Evolutionary conservation across 2,329 filamentous ascomycete genomes (phyloP).

Genomic region (Ophidiomyces ophidiicola): DNA sequence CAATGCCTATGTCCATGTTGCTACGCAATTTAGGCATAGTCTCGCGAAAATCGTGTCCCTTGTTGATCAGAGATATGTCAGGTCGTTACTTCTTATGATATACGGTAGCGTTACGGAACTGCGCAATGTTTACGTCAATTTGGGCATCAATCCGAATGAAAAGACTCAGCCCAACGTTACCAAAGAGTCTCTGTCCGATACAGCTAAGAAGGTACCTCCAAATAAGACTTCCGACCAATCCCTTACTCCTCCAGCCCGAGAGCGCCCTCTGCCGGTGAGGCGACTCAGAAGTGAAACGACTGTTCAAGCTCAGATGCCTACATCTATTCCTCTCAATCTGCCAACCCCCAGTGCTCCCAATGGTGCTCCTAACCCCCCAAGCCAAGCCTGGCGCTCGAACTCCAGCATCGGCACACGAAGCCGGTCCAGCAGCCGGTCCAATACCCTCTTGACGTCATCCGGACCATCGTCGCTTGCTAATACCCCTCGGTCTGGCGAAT

Average conservation of each 20-base stretch:
- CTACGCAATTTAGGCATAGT: conserved; percentile 38
- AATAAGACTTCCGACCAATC: conserved; percentile 24
- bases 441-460: conserved; percentile 39
- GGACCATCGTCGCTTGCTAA: conserved; percentile 39
- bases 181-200: conserved; percentile 20
- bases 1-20: conserved; percentile 39
- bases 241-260: conserved; percentile 36
- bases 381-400: conserved; percentile 17
- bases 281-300: conserved; percentile 42
- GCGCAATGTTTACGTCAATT: conserved; percentile 45
- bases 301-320: conserved; percentile 34
- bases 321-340: conserved; percentile 23
- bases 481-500: conserved; percentile 75
- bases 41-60: conserved; percentile 42
- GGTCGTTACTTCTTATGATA: conserved; percentile 47
- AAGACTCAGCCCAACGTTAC: conserved; percentile 21
- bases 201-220: conserved; percentile 13
- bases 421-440: conserved; percentile 42
- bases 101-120: conserved; percentile 48
- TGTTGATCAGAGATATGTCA: conserved; percentile 45
- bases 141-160: conserved; percentile 34
- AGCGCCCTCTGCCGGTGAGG: conserved; percentile 31
- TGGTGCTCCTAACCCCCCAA: conserved; percentile 21
- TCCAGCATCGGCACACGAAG: conserved; percentile 29
- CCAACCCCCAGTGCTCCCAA: conserved; percentile 21